Evolutionary conservation across 2,329 filamentous ascomycete species (phyloP).

Genomic region (Diaporthe sp.): DNA sequence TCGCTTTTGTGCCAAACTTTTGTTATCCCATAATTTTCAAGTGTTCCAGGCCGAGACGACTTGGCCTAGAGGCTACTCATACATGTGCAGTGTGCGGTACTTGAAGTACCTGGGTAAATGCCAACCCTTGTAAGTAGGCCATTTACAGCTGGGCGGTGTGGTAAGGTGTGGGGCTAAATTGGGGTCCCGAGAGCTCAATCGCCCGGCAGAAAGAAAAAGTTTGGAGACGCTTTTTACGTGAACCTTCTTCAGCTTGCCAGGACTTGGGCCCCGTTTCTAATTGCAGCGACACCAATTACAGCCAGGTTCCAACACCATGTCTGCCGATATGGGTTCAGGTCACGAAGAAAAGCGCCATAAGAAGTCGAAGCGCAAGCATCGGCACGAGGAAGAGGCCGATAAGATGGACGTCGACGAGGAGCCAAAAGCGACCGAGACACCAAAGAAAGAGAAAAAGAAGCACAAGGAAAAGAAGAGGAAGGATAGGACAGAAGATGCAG

Average conservation of each 20-base stretch:
- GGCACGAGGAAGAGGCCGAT: conserved; percentile 41
- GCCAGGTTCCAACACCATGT: conserved; percentile 18
- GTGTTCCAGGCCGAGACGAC: too few species aligned
- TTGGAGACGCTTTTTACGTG: conserved; percentile 19
- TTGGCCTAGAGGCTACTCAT: too few species aligned
- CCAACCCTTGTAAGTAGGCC: not conserved
- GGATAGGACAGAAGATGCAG: conserved; percentile 44
- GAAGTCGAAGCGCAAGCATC: conserved; percentile 42
- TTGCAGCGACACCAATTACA: not conserved
- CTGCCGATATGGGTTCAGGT: conserved; percentile 38
- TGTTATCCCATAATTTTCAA: not conserved
- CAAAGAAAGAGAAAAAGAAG: conserved; percentile 45
- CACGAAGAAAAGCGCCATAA: conserved; percentile 41
- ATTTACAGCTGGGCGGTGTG: conserved; percentile 32
- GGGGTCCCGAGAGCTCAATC: conserved; percentile 8
- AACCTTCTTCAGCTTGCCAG: not conserved
- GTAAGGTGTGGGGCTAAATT: conserved; percentile 21
- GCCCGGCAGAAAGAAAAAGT: conserved; percentile 41
- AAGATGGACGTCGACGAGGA: conserved; percentile 40
- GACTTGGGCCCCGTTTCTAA: not conserved
- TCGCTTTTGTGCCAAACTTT: not conserved
- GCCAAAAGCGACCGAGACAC: conserved; percentile 25
- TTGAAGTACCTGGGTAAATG: not conserved
- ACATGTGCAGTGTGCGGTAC: too few species aligned
- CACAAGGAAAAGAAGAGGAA: conserved; percentile 53